These are phyloP conservation scores for Talaromyces thailandensis DNA, from an alignment of 495 filamentous ascomycete species.

Conservation along the genomic window DNA sequence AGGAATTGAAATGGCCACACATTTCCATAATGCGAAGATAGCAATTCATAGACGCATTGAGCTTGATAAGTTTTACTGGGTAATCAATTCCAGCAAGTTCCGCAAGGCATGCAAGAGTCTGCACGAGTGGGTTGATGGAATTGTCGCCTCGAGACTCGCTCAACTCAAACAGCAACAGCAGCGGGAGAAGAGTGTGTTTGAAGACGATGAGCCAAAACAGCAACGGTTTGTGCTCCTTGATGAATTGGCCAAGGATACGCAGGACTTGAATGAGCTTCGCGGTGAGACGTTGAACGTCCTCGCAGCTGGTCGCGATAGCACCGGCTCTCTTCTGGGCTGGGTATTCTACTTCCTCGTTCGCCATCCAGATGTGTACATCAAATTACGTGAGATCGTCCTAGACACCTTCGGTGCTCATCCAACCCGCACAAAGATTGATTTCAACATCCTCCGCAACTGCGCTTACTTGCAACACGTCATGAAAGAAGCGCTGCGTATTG, in stretches of 20 bases:
- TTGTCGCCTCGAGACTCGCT: conserved; percentile 13
- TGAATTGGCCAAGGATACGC: conserved; percentile 8
- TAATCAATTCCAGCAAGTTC: conserved; percentile 34
- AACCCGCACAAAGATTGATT: conserved; percentile 38
- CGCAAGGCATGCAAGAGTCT: conserved; percentile 30
- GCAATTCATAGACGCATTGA: conserved; percentile 34
- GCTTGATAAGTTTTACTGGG: conserved; percentile 37
- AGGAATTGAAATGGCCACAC: conserved; percentile 13
- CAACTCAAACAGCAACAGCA: neutral
- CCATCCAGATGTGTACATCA: conserved; percentile 12
- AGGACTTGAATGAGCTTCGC: conserved; percentile 9
- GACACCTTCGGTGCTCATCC: conserved; percentile 25
- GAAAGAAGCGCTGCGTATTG: conserved; percentile 49
- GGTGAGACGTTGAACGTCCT: conserved; percentile 49
- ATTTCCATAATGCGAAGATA: conserved; percentile 39
- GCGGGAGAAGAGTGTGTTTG: neutral
- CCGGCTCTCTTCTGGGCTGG: conserved; percentile 48
- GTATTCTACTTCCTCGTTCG: conserved; percentile 28
- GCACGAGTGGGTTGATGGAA: conserved; percentile 29
- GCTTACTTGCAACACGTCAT: conserved; percentile 20
- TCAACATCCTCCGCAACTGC: conserved; percentile 32
- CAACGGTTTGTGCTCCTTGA: conserved; percentile 39
- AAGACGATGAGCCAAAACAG: neutral
- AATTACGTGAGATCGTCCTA: conserved; percentile 11
- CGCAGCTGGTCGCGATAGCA: conserved; percentile 54